phyloP scores from a whole-genome alignment of 106 monocot genomes.

The Acorus calamus region DNA sequence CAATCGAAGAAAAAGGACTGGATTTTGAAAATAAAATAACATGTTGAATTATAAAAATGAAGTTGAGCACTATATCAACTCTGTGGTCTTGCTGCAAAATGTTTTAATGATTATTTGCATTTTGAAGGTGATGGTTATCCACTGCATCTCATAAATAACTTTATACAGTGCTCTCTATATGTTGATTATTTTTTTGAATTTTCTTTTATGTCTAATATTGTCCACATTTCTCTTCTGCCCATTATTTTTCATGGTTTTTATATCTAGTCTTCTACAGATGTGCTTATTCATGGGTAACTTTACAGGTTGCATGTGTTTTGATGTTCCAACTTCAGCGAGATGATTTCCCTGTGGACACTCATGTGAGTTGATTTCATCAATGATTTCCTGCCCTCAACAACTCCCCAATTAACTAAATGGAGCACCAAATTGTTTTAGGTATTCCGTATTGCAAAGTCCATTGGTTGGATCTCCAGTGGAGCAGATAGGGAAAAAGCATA shows the following conservation, averaged over 20 bases:
- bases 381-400: background rate
- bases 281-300: background rate
- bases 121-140: no score
- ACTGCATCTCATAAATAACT: no score
- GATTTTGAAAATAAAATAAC: no score
- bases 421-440: constrained; percentile 33
- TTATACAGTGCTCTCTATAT: no score
- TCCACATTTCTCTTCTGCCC: background rate
- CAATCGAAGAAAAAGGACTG: no score
- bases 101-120: no score
- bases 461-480: constrained; percentile 64
- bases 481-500: constrained; percentile 74
- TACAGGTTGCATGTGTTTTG: constrained; percentile 72
- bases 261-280: background rate
- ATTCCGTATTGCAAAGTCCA: constrained; percentile 49
- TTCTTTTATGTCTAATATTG: no score
- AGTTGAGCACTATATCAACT: no score
- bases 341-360: constrained; percentile 90
- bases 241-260: background rate
- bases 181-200: no score
- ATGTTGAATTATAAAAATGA: no score
- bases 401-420: background rate
- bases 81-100: no score
- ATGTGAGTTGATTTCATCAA: constrained; percentile 36
- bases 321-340: constrained; percentile 89